phyloP scores from a whole-genome alignment of 1,284 basidiomycete genomes.

The Peniophora sp. region DNA sequence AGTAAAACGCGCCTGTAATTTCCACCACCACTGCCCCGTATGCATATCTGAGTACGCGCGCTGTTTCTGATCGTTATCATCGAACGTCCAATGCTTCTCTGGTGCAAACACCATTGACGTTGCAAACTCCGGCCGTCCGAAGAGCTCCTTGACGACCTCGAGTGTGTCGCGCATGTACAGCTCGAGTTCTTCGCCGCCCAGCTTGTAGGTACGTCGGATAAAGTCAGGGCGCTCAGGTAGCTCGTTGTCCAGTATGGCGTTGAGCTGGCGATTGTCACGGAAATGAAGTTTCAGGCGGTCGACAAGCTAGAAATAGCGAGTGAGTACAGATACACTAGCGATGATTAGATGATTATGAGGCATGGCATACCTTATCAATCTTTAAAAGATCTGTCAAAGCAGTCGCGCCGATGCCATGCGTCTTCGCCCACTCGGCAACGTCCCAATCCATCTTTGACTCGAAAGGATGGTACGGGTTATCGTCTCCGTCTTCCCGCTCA shows the following conservation, averaged over 20 bases:
- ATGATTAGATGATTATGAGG: too few species aligned
- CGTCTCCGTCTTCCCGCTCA: neutral
- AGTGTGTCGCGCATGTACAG: slow-evolving; percentile 14
- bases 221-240: slow-evolving; percentile 3
- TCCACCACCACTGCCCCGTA: slow-evolving; percentile 5
- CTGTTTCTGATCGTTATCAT: neutral
- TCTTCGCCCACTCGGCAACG: slow-evolving; percentile 1
- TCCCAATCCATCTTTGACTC: slow-evolving; percentile 1
- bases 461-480: slow-evolving; percentile 2
- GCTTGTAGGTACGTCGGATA: neutral
- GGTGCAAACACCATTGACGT: slow-evolving; percentile 10
- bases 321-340: too few species aligned
- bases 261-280: neutral
- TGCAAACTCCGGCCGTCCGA: slow-evolving; percentile 11
- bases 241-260: neutral
- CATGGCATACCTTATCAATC: neutral
- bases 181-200: slow-evolving; percentile 11
- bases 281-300: slow-evolving; percentile 1
- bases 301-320: neutral
- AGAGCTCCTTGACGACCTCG: slow-evolving; percentile 15
- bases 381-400: neutral
- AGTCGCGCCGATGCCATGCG: neutral
- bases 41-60: slow-evolving; percentile 3
- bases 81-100: slow-evolving; percentile 1
- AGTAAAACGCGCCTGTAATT: neutral